phyloP scores from a whole-genome alignment of 768 basidiomycete species.

The Tricholoma sp. region DNA sequence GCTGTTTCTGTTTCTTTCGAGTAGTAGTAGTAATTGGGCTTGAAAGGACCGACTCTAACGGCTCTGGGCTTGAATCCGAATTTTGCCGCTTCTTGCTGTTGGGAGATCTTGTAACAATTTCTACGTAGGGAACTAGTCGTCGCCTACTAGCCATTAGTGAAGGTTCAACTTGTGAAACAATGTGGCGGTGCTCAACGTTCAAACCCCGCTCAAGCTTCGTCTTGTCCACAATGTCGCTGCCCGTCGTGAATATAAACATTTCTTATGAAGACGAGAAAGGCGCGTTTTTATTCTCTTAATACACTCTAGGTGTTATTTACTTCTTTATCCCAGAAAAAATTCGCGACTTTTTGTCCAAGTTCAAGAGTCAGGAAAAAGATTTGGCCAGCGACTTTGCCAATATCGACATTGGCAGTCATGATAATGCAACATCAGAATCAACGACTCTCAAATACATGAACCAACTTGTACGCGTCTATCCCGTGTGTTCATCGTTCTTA shows the following conservation, averaged over 20 bases:
- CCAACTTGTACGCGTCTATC: constrained; percentile 59
- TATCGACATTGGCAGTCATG: constrained; percentile 58
- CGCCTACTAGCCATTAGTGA: background rate
- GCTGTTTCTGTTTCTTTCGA: constrained; percentile 12
- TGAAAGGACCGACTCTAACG: background rate
- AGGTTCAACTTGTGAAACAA: too few species aligned
- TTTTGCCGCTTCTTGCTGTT: background rate
- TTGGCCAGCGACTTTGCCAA: constrained; percentile 61
- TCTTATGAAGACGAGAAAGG: constrained; percentile 74
- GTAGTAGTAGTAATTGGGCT: constrained; percentile 4
- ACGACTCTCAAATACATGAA: constrained; percentile 71
- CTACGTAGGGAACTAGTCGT: constrained; percentile 20
- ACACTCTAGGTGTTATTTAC: background rate
- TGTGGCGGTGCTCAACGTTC: constrained; percentile 13
- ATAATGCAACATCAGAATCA: constrained; percentile 26
- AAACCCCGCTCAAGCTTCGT: constrained; percentile 32
- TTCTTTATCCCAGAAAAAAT: constrained; percentile 51
- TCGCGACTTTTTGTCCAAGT: constrained; percentile 63
- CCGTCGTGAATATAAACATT: constrained; percentile 53
- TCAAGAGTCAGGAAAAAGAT: constrained; percentile 60
- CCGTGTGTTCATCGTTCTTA: constrained; percentile 14
- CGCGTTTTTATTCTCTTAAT: constrained; percentile 16
- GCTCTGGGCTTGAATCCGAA: background rate
- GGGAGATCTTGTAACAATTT: constrained; percentile 8
- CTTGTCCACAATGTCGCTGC: constrained; percentile 55